A percentile compares a stretch with the other conserved stretches of the same genome.
Evolutionary conservation across 352 stramenopile genomes (phyloP).

Genomic region (Ophiocytium majus): DNA sequence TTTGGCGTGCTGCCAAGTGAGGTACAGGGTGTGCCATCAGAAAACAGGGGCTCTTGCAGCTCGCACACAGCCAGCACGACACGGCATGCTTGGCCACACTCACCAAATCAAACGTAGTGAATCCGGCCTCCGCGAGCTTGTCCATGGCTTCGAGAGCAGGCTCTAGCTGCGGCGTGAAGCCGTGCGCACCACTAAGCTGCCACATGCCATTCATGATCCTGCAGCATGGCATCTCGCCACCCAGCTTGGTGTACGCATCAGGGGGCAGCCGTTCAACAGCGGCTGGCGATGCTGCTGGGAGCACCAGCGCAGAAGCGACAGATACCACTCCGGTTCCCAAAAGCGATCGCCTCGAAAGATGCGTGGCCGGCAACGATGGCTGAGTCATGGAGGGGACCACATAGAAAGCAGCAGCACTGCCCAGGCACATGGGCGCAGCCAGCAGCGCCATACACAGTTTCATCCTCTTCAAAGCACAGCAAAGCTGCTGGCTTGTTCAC

Average conservation of each 20-base stretch:
- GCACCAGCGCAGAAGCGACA: not conserved
- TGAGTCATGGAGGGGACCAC: too few species aligned
- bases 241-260: not conserved
- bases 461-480: too few species aligned
- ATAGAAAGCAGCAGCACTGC: not conserved
- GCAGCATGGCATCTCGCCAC: not conserved
- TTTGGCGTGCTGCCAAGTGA: not conserved
- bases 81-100: not conserved
- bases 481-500: too few species aligned
- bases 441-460: not conserved
- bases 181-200: conserved; percentile 52
- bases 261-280: not conserved
- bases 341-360: not conserved
- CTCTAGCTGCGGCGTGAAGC: conserved; percentile 47
- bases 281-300: not conserved
- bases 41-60: not conserved
- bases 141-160: conserved; percentile 47
- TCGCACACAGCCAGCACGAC: not conserved
- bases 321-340: not conserved
- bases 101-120: conserved; percentile 56
- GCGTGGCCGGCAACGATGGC: not conserved
- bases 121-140: conserved; percentile 46
- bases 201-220: conserved; percentile 56
- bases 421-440: too few species aligned
- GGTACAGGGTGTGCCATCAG: not conserved